Base-by-base conservation (phyloP, 2,329 filamentous ascomycete genomes). In the Sclerotinia minor region DNA sequence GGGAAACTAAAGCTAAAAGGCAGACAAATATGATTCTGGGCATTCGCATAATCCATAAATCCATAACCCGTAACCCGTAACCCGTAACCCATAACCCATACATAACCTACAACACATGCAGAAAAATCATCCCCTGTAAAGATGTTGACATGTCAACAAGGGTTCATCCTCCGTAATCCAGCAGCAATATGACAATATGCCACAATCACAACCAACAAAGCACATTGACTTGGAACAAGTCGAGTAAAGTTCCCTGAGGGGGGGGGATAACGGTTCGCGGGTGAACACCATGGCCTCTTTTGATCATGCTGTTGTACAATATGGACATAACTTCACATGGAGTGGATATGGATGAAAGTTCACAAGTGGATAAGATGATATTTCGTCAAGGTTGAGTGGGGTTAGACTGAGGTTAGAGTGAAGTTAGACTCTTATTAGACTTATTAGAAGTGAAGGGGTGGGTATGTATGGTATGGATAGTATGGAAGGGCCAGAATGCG, bases 61-160 rank as follows among this genome's bases (percentile, higher is more conserved):
- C 6, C 35, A 35, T 1, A 35, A n/a, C n/a, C n/a, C n/a, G n/a
- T n/a, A n/a, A n/a, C n/a, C n/a, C n/a, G n/a, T n/a, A n/a, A n/a
- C n/a, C n/a, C n/a, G n/a, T 3, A 32, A 32, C 5, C 32, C 32
- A 35, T 35, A 5, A 35, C 32, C 6, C 35, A 35, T 1, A 35
- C 35, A 35, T 35, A 35, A 9, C 35, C 35, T 35, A 58, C 64
- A 66, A 67, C 64, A 52, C 55, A 67, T 67, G 64, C 64, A 67
- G 64, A 53, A 60, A 67, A 67, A 65, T 35, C 8, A 65, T 24
- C 63, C 63, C 64, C 54, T 67, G 64, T 47, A 29, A 29, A 32
- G n/a, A 26, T 44, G 64, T 66, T 60, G 45, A 66, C 45, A 50
- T 52, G 45, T 60, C 55, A 52, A 52, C 38, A 57, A 64, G 64